Conservation (phyloP, 768 basidiomycete species). For the Mycena alexandri region DNA sequence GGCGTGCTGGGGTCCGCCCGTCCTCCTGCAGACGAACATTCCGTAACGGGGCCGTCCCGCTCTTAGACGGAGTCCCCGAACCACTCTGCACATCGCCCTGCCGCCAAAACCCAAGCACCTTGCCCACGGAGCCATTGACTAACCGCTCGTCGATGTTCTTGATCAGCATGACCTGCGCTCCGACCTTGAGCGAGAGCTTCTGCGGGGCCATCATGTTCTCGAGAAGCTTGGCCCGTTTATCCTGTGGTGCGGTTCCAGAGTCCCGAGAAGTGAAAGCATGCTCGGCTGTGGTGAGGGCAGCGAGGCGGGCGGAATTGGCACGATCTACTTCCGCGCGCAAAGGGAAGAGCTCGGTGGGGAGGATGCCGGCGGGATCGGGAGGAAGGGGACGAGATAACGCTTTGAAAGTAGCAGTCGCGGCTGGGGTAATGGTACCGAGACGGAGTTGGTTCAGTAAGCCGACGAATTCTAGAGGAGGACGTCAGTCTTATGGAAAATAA, state of each 20-base stretch:
- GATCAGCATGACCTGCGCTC: conserved; percentile 77
- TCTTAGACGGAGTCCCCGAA: conserved; percentile 33
- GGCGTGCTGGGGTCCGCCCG: conserved; percentile 53
- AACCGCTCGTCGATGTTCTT: conserved; percentile 82
- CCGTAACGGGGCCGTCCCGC: conserved; percentile 41
- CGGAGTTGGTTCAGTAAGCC: conserved; percentile 84
- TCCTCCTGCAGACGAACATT: conserved; percentile 55
- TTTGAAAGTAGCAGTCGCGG: conserved; percentile 44
- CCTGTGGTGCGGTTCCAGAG: conserved; percentile 55
- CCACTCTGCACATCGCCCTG: conserved; percentile 33
- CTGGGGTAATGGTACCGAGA: conserved; percentile 56
- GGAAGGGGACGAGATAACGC: conserved; percentile 36
- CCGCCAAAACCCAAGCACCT: conserved; percentile 68
- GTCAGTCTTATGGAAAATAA: background rate
- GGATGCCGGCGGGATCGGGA: conserved; percentile 40
- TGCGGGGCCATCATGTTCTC: conserved; percentile 72
- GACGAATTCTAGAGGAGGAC: conserved; percentile 64
- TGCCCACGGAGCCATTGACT: conserved; percentile 85
- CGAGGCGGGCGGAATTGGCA: conserved; percentile 70
- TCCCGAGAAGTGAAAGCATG: conserved; percentile 66
- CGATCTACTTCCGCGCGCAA: conserved; percentile 76
- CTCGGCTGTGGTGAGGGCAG: conserved; percentile 56
- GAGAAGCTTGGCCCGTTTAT: conserved; percentile 66
- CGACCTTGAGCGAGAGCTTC: conserved; percentile 64
- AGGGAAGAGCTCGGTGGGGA: conserved; percentile 72